Base-by-base conservation (phyloP, 164 flowering plant genomes). In the Piper betle region DNA sequence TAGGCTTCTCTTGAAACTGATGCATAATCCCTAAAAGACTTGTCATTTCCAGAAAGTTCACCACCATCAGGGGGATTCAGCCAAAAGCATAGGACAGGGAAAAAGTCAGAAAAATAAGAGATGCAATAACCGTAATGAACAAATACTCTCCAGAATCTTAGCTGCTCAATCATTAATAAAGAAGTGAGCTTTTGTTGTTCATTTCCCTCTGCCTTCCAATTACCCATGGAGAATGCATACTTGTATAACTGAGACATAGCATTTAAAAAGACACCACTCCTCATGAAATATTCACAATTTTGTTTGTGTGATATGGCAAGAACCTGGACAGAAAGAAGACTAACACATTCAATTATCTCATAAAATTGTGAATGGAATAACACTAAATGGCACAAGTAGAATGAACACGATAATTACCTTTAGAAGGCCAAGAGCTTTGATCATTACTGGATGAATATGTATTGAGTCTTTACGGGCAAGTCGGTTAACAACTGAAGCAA, bases 131-230 rank as follows among this genome's bases (percentile, higher is more conserved):
- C 97, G 73, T 81, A 76, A 38, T 74, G 68, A 66, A 94, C 69
- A 72, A 92, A 86, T 61, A 83, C 87, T 73, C 76, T 91, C 99
- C 93, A 94, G 52, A 91, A 70, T 20, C 86, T 79, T 42, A 94
- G 75, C 70, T 88, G 91, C 73, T 91, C 99, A 74, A 84, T 81
- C 81, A 85, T 76, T 76, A 94, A 73, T 53, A 78, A 75, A 40
- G 95, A 84, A 57, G 76, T 71, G 59, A 81, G 79, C 73, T 73
- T 83, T 69, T 82, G 86, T 55, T 73, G 62, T 60, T 84, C 88
- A 64, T 48, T 79, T 58, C 93, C 95, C 37, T 73, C 70, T 66
- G 77, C 78, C 52, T 83, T 41, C 97, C 97, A 94, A 3, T 78
- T 77, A 37, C 83, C 88, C 58, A 91, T 69, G 18, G 91, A 78